phyloP scores from a whole-genome alignment of 1,284 basidiomycete species.

The Tremellales sp. region DNA sequence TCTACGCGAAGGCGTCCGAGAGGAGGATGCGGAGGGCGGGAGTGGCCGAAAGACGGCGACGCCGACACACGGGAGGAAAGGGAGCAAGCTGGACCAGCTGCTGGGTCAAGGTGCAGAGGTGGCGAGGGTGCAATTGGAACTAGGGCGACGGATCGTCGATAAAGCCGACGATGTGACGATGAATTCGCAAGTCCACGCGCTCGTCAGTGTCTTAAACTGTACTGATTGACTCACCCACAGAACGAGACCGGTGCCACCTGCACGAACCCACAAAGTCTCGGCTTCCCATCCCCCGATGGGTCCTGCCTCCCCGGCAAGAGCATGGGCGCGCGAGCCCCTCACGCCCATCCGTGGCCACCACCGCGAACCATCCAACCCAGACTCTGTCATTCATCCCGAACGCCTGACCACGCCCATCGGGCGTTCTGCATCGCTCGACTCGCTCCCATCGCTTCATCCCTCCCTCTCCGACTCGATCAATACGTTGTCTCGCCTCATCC shows the following conservation, averaged over 20 bases:
- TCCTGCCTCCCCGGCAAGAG: slow-evolving; percentile 1
- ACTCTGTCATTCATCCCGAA: not conserved
- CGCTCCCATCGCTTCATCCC: slow-evolving; percentile 16
- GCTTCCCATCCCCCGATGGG: slow-evolving; percentile 9
- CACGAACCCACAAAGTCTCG: slow-evolving; percentile 12
- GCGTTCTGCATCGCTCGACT: slow-evolving; percentile 16
- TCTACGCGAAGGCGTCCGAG: slow-evolving; percentile 7
- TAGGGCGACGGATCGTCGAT: slow-evolving; percentile 18
- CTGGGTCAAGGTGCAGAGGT: slow-evolving; percentile 28
- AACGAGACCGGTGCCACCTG: slow-evolving; percentile 13
- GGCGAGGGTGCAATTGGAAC: slow-evolving; percentile 19
- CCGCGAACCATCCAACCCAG: not conserved
- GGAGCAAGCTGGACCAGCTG: slow-evolving; percentile 25
- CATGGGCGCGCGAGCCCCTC: too few relatives aligned
- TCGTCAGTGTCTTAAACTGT: not conserved
- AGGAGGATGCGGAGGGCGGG: slow-evolving; percentile 5
- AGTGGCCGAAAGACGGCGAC: too few relatives aligned
- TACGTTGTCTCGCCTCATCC: slow-evolving; percentile 10
- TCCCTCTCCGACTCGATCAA: slow-evolving; percentile 16
- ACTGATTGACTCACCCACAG: slow-evolving; percentile 3
- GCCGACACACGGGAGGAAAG: not conserved
- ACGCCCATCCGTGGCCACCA: not conserved
- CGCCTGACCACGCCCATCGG: not conserved
- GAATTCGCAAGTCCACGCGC: not conserved
- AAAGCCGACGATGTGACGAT: slow-evolving; percentile 8